Evolutionary conservation across 2,329 filamentous ascomycete species (phyloP).

Genomic region (Nigrospora oryzae): DNA sequence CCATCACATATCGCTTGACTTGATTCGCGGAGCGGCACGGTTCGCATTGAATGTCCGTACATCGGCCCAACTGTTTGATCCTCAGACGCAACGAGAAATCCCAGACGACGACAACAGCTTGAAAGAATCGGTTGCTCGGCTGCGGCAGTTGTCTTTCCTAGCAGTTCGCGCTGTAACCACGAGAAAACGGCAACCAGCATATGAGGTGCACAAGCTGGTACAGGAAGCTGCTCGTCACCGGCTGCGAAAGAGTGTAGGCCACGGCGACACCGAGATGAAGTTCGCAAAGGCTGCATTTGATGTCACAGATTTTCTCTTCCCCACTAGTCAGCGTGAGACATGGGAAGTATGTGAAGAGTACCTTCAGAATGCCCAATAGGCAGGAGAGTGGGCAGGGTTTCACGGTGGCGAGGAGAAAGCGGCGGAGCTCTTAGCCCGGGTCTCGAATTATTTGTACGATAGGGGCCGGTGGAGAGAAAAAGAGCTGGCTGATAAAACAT

Average conservation of each 20-base stretch:
- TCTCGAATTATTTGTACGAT: constrained; percentile 12
- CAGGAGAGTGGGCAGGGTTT: constrained; percentile 13
- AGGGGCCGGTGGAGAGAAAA: constrained; percentile 15
- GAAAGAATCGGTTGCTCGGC: constrained; percentile 13
- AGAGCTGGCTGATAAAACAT: constrained; percentile 11
- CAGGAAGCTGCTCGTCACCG: constrained; percentile 16
- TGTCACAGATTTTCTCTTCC: constrained; percentile 13
- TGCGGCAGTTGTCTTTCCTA: constrained; percentile 25
- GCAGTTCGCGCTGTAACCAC: constrained; percentile 1
- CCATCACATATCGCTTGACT: constrained; percentile 17
- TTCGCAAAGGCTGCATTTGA: constrained; percentile 14
- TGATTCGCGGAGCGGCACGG: constrained; percentile 12
- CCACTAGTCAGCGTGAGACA: constrained; percentile 4
- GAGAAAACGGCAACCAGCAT: constrained; percentile 5
- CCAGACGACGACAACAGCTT: constrained; percentile 4
- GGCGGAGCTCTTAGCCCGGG: constrained; percentile 6
- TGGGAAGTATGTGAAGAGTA: constrained; percentile 17
- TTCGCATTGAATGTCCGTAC: neutral
- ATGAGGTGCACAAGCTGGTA: constrained; percentile 22
- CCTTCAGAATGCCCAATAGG: constrained; percentile 16
- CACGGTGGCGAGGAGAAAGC: constrained; percentile 7
- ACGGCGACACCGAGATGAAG: constrained; percentile 5
- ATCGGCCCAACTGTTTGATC: neutral
- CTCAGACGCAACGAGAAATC: neutral
- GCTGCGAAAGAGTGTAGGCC: constrained; percentile 1